phyloP scores from a whole-genome alignment of 1,284 basidiomycete genomes.

The Malassezia arunalokei region DNA sequence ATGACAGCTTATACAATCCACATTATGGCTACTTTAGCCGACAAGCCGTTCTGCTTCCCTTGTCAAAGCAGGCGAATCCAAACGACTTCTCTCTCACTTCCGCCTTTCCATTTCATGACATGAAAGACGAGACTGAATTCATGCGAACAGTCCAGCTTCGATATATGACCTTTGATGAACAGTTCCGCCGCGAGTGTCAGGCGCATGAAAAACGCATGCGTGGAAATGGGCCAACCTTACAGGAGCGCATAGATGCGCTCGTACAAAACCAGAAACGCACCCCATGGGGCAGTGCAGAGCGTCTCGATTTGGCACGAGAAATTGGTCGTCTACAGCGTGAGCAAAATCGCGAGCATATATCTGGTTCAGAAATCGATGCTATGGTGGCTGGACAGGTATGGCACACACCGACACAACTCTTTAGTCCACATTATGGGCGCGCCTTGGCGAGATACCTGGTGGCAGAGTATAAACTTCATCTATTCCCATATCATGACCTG shows the following conservation, averaged over 20 bases:
- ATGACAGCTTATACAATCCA: conserved; percentile 92
- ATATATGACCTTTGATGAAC: conserved; percentile 40
- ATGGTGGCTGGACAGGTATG: conserved; percentile 71
- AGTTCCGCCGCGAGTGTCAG: not conserved
- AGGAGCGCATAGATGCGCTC: conserved; percentile 2
- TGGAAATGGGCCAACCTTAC: conserved; percentile 5
- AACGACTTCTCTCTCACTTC: not conserved
- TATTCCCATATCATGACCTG: conserved; percentile 89
- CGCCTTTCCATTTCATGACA: conserved; percentile 59
- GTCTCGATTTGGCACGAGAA: conserved; percentile 23
- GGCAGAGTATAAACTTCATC: conserved; percentile 75
- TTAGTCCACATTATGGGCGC: conserved; percentile 91
- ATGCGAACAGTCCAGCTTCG: conserved; percentile 65
- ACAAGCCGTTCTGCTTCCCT: conserved; percentile 39
- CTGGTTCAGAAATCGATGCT: conserved; percentile 35
- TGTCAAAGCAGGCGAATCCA: not conserved
- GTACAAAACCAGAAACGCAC: not conserved
- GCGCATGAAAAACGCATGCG: conserved; percentile 12
- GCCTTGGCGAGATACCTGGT: conserved; percentile 78
- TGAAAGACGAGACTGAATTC: conserved; percentile 64
- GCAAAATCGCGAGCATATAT: conserved; percentile 19
- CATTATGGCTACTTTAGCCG: conserved; percentile 80
- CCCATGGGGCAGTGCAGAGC: conserved; percentile 17
- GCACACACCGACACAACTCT: conserved; percentile 97
- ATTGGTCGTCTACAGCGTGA: conserved; percentile 30